Evolutionary conservation across 352 stramenopile species (phyloP).

Genomic region (Sclerospora graminicola): DNA sequence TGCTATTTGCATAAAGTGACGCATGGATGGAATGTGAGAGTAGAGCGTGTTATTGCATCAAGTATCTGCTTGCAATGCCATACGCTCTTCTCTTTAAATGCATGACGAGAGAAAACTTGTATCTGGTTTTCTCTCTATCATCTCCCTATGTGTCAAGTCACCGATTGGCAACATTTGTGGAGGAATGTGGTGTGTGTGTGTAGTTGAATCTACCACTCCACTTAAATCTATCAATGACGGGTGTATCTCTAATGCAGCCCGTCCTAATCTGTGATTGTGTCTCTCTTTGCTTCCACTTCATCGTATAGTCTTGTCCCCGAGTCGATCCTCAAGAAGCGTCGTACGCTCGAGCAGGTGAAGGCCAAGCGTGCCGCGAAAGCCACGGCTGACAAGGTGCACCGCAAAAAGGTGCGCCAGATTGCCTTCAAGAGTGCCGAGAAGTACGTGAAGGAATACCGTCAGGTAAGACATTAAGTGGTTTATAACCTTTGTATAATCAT

Average conservation of each 20-base stretch:
- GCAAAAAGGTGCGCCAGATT: slow-evolving; percentile 83
- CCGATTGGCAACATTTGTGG: slow-evolving; percentile 45
- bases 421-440: slow-evolving; percentile 95
- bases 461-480: slow-evolving; percentile 27
- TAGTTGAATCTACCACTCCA: slow-evolving; percentile 40
- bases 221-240: slow-evolving; percentile 84
- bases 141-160: slow-evolving; percentile 65
- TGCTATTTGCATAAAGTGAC: slow-evolving; percentile 3
- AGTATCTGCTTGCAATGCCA: too few species aligned
- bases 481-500: neutral
- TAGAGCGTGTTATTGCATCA: slow-evolving; percentile 56
- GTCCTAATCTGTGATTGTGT: slow-evolving; percentile 45
- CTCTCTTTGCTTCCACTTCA: slow-evolving; percentile 3
- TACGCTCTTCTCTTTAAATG: slow-evolving; percentile 77
- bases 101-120: slow-evolving; percentile 36
- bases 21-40: slow-evolving; percentile 78
- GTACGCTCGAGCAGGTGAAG: slow-evolving; percentile 82
- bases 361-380: slow-evolving; percentile 75
- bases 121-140: slow-evolving; percentile 17
- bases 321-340: slow-evolving; percentile 88
- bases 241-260: slow-evolving; percentile 62
- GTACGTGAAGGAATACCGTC: slow-evolving; percentile 97
- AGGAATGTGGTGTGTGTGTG: slow-evolving; percentile 82
- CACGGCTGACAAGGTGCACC: slow-evolving; percentile 67
- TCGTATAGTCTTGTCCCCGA: slow-evolving; percentile 74